These are phyloP conservation scores for Petunia hybrid DNA, from an alignment of 305 asterid species.

Conservation along the genomic window DNA sequence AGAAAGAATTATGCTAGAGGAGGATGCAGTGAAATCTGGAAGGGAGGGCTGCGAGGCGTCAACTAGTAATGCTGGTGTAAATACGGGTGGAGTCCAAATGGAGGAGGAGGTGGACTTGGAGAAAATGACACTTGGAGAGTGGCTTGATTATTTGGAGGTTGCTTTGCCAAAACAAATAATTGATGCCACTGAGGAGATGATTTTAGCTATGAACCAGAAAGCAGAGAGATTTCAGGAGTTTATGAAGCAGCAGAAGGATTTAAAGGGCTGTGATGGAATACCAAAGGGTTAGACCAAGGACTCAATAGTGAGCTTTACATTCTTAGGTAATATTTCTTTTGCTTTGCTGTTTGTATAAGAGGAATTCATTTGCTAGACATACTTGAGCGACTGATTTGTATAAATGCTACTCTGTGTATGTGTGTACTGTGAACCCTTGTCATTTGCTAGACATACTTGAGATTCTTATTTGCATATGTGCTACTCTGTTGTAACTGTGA, in stretches of 20 bases:
- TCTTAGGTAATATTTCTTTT: slow-evolving; percentile 21
- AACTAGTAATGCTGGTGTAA: slow-evolving; percentile 48
- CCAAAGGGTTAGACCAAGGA: slow-evolving; percentile 17
- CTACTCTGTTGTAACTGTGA: slow-evolving; percentile 18
- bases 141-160: slow-evolving; percentile 66
- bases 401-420: slow-evolving; percentile 3
- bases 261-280: slow-evolving; percentile 27
- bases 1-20: slow-evolving; percentile 27
- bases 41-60: slow-evolving; percentile 36
- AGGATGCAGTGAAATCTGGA: slow-evolving; percentile 31
- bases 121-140: slow-evolving; percentile 72
- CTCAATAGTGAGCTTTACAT: background rate
- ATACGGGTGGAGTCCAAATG: slow-evolving; percentile 23
- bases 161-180: slow-evolving; percentile 64
- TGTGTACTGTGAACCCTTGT: slow-evolving; percentile 5
- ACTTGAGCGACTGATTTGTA: background rate
- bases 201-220: slow-evolving; percentile 62
- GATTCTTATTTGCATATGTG: slow-evolving; percentile 24
- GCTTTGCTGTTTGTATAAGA: slow-evolving; percentile 18
- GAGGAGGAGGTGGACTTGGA: slow-evolving; percentile 50
- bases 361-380: background rate
- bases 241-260: slow-evolving; percentile 58
- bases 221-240: slow-evolving; percentile 60
- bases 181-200: slow-evolving; percentile 46
- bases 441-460: background rate